Conservation (phyloP, 2,329 filamentous ascomycete species). For the Pestalotiopsis sp. region DNA sequence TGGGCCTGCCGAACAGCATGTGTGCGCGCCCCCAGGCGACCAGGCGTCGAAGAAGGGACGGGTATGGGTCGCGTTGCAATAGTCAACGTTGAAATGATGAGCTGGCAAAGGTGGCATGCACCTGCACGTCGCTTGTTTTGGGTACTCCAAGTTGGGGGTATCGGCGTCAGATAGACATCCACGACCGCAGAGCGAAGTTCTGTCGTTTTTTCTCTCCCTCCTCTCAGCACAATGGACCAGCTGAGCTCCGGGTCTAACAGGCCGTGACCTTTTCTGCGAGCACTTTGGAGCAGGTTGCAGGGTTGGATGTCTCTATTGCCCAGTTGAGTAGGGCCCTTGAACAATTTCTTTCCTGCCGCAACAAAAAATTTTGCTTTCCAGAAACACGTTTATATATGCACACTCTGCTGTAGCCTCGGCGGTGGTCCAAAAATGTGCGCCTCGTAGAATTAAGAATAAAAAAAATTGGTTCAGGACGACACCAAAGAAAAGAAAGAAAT, state of each 20-base stretch:
- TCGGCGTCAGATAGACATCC: slow-evolving; percentile 14
- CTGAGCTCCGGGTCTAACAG: slow-evolving; percentile 2
- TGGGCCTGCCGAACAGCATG: slow-evolving; percentile 16
- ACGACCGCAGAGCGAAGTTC: slow-evolving; percentile 10
- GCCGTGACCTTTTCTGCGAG: background rate
- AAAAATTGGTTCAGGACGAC: background rate
- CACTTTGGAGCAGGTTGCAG: slow-evolving; percentile 3
- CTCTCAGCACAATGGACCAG: slow-evolving; percentile 3
- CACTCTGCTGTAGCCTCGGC: background rate
- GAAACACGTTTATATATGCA: background rate
- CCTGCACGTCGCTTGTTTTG: slow-evolving; percentile 50
- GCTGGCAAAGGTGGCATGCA: slow-evolving; percentile 40
- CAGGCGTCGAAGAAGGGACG: slow-evolving; percentile 40
- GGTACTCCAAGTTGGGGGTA: slow-evolving; percentile 33
- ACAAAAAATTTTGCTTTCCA: background rate
- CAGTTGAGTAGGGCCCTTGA: background rate
- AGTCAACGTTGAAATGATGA: slow-evolving; percentile 44
- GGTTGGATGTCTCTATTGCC: background rate
- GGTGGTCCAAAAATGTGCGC: background rate
- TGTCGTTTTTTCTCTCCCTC: background rate
- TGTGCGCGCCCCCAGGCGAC: slow-evolving; percentile 29
- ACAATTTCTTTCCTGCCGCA: background rate
- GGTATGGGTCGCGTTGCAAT: slow-evolving; percentile 44
- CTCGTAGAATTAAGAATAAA: background rate
- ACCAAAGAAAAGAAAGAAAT: background rate